Percentiles rank a stretch among this genome's conserved stretches.
phyloP scores from a whole-genome alignment of 768 basidiomycete species.

The Mycena polygramma region DNA sequence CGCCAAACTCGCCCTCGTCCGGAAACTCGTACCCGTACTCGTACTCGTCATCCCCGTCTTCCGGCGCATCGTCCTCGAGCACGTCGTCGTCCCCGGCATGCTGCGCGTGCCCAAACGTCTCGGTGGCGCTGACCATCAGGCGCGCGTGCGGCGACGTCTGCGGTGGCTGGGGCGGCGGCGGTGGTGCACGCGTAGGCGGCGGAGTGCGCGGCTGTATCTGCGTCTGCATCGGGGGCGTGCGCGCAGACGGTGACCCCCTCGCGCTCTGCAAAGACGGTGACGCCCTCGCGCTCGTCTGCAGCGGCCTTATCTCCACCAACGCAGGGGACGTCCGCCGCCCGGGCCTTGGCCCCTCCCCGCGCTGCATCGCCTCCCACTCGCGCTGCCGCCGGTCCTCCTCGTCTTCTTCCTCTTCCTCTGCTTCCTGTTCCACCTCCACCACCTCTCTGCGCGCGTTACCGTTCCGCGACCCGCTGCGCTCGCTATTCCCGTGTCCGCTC shows the following conservation, averaged over 20 bases:
- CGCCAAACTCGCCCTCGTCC: slow-evolving; percentile 32
- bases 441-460: not conserved
- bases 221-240: not conserved
- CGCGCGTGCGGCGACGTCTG: slow-evolving; percentile 38
- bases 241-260: too few species aligned
- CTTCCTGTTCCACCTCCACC: not conserved
- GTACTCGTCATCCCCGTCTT: slow-evolving; percentile 36
- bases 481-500: too few species aligned
- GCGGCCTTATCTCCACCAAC: not conserved
- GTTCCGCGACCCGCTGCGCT: not conserved
- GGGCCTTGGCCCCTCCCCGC: not conserved
- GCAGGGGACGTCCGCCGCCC: too few species aligned
- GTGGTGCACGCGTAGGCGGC: not conserved
- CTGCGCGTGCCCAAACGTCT: slow-evolving; percentile 52
- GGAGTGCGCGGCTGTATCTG: not conserved
- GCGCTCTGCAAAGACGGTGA: not conserved
- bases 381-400: slow-evolving; percentile 30
- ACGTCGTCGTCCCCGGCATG: slow-evolving; percentile 34
- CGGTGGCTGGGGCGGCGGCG: not conserved
- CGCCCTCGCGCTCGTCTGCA: not conserved
- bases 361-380: slow-evolving; percentile 38
- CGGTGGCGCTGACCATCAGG: slow-evolving; percentile 47
- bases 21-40: slow-evolving; percentile 34
- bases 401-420: slow-evolving; percentile 15
- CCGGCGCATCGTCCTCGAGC: not conserved